phyloP scores from a whole-genome alignment of 2,329 filamentous ascomycete species.

The Ustilaginoidea virens region DNA sequence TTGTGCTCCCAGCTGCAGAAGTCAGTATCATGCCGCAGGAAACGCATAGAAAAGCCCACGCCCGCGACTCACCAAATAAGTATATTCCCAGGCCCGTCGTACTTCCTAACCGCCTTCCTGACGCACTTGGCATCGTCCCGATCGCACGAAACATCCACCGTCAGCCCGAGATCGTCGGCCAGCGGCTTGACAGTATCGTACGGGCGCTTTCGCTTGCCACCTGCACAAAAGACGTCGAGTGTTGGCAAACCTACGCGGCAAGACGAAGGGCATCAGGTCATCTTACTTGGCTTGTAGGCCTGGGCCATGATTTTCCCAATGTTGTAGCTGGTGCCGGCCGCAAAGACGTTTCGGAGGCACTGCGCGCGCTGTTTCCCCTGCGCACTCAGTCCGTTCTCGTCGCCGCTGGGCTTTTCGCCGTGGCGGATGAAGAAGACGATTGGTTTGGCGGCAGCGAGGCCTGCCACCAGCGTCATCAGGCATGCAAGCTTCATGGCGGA shows the following conservation, averaged over 20 bases:
- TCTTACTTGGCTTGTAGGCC: conserved; percentile 29
- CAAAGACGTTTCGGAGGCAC: conserved; percentile 43
- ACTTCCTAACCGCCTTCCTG: conserved; percentile 28
- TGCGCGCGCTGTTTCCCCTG: conserved; percentile 40
- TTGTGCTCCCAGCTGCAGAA: conserved; percentile 39
- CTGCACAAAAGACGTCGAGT: conserved; percentile 13
- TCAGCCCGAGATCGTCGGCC: conserved; percentile 36
- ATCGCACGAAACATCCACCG: conserved; percentile 38
- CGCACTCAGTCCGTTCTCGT: conserved; percentile 30
- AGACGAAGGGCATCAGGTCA: no score
- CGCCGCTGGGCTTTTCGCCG: conserved; percentile 42
- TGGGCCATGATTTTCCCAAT: conserved; percentile 45
- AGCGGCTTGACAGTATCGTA: conserved; percentile 41
- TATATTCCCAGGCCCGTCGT: conserved; percentile 36
- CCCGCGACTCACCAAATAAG: conserved; percentile 36
- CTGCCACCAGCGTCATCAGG: conserved; percentile 7
- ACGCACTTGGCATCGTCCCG: conserved; percentile 41
- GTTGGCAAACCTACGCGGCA: not conserved
- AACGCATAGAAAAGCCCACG: no score
- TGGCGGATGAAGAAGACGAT: conserved; percentile 49
- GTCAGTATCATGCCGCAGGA: not conserved
- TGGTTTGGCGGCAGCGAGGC: conserved; percentile 15
- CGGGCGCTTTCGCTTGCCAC: conserved; percentile 35
- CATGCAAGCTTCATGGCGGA: conserved; percentile 10
- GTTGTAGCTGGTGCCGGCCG: conserved; percentile 31